Percentiles rank a stretch among this genome's conserved stretches.
Conservation (phyloP, 768 basidiomycete genomes). For the Xerocomus spinulosus region DNA sequence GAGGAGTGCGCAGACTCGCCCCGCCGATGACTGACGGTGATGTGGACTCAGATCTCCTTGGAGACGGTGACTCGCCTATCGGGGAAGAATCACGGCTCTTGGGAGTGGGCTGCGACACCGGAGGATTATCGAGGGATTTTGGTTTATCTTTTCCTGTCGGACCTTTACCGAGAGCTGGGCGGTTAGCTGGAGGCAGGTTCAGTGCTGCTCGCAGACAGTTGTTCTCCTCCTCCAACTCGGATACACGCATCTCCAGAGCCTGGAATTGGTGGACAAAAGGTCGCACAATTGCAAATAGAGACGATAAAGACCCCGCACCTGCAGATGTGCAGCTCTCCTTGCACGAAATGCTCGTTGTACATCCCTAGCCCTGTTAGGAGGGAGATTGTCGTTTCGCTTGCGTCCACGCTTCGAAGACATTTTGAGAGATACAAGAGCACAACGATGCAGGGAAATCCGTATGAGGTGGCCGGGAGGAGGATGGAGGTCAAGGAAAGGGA, state of each 20-base stretch:
- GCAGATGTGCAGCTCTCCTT: conserved; percentile 80
- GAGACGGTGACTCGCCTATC: conserved; percentile 46
- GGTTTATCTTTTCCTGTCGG: conserved; percentile 86
- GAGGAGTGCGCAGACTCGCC: conserved; percentile 32
- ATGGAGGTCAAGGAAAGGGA: conserved; percentile 31
- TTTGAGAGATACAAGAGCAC: conserved; percentile 12
- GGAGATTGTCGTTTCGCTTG: conserved; percentile 64
- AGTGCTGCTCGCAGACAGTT: conserved; percentile 64
- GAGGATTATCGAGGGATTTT: conserved; percentile 40
- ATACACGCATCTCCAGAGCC: conserved; percentile 77
- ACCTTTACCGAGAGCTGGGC: conserved; percentile 73
- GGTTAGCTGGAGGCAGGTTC: conserved; percentile 67
- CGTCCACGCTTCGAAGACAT: conserved; percentile 89
- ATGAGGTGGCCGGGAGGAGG: conserved; percentile 30
- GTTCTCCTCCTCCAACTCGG: conserved; percentile 84
- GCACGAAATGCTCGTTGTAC: conserved; percentile 89
- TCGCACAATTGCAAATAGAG: conserved; percentile 38
- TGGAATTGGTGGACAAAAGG: conserved; percentile 36
- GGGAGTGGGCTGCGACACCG: conserved; percentile 37
- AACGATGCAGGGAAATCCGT: conserved; percentile 11
- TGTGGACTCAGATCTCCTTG: conserved; percentile 34
- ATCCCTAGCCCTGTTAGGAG: conserved; percentile 72
- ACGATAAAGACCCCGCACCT: conserved; percentile 45
- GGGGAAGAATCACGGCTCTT: conserved; percentile 66
- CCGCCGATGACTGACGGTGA: conserved; percentile 32